phyloP scores from a whole-genome alignment of 2,329 filamentous ascomycete species.

The Ustulina deusta region DNA sequence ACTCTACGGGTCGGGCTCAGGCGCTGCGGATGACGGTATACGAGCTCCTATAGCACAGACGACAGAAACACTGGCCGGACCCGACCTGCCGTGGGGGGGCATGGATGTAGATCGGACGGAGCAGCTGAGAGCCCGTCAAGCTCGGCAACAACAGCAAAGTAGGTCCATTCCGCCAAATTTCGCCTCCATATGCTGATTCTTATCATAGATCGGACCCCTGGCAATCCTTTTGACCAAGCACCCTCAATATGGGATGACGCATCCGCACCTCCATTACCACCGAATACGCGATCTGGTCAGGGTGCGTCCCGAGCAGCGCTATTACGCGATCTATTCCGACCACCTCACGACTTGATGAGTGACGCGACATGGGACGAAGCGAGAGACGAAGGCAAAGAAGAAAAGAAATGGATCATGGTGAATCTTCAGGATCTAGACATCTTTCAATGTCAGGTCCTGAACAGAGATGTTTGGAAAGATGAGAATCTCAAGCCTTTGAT shows the following conservation, averaged over 20 bases:
- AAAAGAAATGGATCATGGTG: constrained; percentile 93
- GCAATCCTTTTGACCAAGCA: constrained; percentile 50
- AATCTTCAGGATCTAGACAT: constrained; percentile 94
- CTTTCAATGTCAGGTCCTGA: constrained; percentile 94
- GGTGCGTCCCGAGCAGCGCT: constrained; percentile 75
- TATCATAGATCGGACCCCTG: constrained; percentile 28
- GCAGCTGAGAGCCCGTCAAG: constrained; percentile 67
- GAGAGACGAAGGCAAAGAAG: constrained; percentile 84
- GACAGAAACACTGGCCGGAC: constrained; percentile 90
- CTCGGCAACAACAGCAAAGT: constrained; percentile 48
- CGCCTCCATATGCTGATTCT: constrained; percentile 17
- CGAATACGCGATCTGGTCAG: constrained; percentile 44
- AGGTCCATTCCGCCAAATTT: background rate
- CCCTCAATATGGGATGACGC: constrained; percentile 51
- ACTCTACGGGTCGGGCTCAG: constrained; percentile 70
- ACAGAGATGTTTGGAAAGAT: constrained; percentile 97
- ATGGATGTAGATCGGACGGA: constrained; percentile 70
- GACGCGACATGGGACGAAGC: constrained; percentile 85
- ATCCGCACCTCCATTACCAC: constrained; percentile 58
- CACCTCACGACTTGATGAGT: constrained; percentile 90
- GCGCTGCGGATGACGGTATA: constrained; percentile 63
- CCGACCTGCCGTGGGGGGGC: constrained; percentile 64
- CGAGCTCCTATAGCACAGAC: constrained; percentile 91
- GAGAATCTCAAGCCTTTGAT: constrained; percentile 81
- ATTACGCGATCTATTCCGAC: constrained; percentile 93